Evolutionary conservation across 192 early-diverging fungal genomes (phyloP).

Genomic region (Coemansia sp.): DNA sequence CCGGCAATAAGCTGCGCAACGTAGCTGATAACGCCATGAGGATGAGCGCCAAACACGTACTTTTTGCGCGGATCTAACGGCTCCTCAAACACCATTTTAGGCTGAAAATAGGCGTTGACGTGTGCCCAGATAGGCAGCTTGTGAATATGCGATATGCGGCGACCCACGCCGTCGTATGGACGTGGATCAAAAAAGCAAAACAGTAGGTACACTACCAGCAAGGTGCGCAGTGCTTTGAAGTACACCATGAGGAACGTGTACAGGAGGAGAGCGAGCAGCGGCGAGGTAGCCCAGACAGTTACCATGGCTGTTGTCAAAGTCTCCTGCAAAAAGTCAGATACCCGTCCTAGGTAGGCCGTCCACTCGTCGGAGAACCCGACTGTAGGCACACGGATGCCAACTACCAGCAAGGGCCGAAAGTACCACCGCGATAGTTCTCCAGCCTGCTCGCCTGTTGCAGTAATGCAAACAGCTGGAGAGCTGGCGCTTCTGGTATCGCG

Average conservation of each 20-base stretch:
- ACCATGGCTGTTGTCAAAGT: slow-evolving; percentile 48
- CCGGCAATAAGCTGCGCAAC: slow-evolving; percentile 83
- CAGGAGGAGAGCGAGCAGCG: slow-evolving; percentile 45
- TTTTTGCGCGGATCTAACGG: slow-evolving; percentile 82
- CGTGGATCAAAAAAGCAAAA: slow-evolving; percentile 76
- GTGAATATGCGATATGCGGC: slow-evolving; percentile 59
- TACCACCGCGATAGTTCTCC: neutral
- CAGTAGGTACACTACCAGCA: slow-evolving; percentile 74
- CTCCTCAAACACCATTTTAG: slow-evolving; percentile 75
- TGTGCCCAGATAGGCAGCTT: slow-evolving; percentile 71
- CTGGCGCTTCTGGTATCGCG: neutral
- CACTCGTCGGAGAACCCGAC: slow-evolving; percentile 30
- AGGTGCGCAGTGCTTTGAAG: slow-evolving; percentile 59
- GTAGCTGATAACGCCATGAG: slow-evolving; percentile 87
- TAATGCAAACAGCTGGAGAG: neutral
- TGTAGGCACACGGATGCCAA: slow-evolving; percentile 2
- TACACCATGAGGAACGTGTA: slow-evolving; percentile 67
- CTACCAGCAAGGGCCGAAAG: neutral
- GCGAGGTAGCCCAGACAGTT: slow-evolving; percentile 44
- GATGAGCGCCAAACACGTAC: slow-evolving; percentile 93
- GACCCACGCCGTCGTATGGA: slow-evolving; percentile 76
- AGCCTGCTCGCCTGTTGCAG: neutral
- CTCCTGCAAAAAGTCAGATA: slow-evolving; percentile 28
- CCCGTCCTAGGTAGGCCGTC: slow-evolving; percentile 15
- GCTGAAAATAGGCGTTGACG: slow-evolving; percentile 81